A percentile compares a stretch with the other conserved stretches of the same genome.
Evolutionary conservation across 2,329 filamentous ascomycete species (phyloP).

Genomic region (Lojkania enalia): DNA sequence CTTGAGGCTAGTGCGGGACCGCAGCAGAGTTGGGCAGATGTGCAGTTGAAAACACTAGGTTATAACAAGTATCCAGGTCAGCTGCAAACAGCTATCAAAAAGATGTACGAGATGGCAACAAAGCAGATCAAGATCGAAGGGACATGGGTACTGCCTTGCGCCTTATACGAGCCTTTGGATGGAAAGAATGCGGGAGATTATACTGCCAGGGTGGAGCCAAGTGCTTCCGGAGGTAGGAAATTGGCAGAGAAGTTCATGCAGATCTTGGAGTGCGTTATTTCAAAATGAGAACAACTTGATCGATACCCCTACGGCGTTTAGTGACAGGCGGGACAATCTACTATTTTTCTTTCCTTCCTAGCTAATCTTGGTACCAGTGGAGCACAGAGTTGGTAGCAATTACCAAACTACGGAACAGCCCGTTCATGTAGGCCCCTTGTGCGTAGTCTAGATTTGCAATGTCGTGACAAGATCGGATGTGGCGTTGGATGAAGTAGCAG

Average conservation of each 20-base stretch:
- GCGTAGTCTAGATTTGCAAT: too few species aligned
- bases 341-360: too few species aligned
- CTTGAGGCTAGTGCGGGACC: constrained; percentile 28
- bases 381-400: too few species aligned
- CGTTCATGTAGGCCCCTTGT: too few species aligned
- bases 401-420: too few species aligned
- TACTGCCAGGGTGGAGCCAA: constrained; percentile 43
- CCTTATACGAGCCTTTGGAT: constrained; percentile 38
- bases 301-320: too few species aligned
- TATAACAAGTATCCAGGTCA: constrained; percentile 35
- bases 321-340: too few species aligned
- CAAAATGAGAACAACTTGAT: too few species aligned
- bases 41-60: constrained; percentile 32
- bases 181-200: constrained; percentile 35
- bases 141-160: constrained; percentile 36
- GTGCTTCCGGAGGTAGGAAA: constrained; percentile 35
- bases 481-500: too few species aligned
- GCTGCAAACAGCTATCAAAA: constrained; percentile 38
- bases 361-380: too few species aligned
- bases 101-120: constrained; percentile 38
- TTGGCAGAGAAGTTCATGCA: constrained; percentile 35
- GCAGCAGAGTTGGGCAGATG: constrained; percentile 40
- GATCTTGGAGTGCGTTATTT: too few species aligned
- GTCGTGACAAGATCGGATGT: too few species aligned
- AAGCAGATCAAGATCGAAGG: constrained; percentile 30